Percentiles rank a stretch among this genome's conserved stretches.
phyloP scores from a whole-genome alignment of 2,329 filamentous ascomycete species.

The Alternaria panax region DNA sequence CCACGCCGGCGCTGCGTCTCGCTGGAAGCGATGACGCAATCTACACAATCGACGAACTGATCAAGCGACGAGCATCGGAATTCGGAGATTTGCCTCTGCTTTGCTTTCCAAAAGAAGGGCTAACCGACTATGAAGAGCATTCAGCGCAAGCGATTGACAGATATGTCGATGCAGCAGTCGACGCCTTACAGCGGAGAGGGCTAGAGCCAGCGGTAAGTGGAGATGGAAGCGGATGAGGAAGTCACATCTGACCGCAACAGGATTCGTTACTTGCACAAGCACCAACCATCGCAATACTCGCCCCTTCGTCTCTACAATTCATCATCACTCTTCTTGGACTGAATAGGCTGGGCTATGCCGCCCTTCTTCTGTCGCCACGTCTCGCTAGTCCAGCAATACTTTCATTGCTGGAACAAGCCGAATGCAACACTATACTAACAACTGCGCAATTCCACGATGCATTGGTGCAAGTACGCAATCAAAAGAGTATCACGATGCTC shows the following conservation, averaged over 20 bases:
- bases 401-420: conserved; percentile 47
- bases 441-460: conserved; percentile 27
- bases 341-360: conserved; percentile 63
- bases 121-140: conserved; percentile 36
- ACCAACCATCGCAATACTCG: conserved; percentile 57
- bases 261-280: conserved; percentile 27
- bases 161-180: conserved; percentile 20
- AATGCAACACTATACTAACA: conserved; percentile 33
- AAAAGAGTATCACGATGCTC: conserved; percentile 27
- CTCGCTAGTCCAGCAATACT: conserved; percentile 61
- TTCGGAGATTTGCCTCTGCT: conserved; percentile 28
- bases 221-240: not conserved
- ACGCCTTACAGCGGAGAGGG: conserved; percentile 27
- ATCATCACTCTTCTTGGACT: conserved; percentile 63
- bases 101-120: conserved; percentile 33
- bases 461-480: conserved; percentile 39
- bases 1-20: conserved; percentile 3
- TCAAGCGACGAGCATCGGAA: conserved; percentile 26
- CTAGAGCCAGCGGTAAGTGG: conserved; percentile 31
- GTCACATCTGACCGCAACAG: conserved; percentile 10
- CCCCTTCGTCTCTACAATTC: conserved; percentile 63
- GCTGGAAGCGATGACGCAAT: conserved; percentile 19
- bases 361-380: conserved; percentile 63
- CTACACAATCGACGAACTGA: conserved; percentile 36
- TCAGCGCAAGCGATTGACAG: conserved; percentile 33